These are phyloP conservation scores for Pseudotsuga menziesii DNA, from an alignment of 75 land plant species.

Conservation along the genomic window DNA sequence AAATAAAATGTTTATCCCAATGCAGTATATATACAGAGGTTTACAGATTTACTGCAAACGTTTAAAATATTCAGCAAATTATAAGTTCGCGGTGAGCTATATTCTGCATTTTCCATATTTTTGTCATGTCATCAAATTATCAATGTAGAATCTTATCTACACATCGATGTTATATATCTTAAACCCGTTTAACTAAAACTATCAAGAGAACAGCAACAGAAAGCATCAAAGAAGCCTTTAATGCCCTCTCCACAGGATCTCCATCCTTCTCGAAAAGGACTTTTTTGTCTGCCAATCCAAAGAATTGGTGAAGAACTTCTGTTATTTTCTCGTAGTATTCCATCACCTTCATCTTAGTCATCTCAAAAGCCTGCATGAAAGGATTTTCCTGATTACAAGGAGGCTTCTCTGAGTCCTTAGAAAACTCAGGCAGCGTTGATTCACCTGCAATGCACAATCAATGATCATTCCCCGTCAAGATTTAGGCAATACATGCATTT, in stretches of 20 bases:
- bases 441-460: background rate
- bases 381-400: background rate
- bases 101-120: too few relatives aligned
- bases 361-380: constrained; percentile 9
- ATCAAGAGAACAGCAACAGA: constrained; percentile 13
- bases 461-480: background rate
- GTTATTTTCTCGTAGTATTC: constrained; percentile 5
- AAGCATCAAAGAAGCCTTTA: constrained; percentile 22
- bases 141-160: background rate
- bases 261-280: constrained; percentile 6
- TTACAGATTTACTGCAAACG: too few relatives aligned
- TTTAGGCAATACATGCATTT: background rate
- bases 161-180: background rate
- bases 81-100: too few relatives aligned
- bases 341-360: constrained; percentile 11
- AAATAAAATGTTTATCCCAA: too few relatives aligned
- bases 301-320: constrained; percentile 12
- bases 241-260: constrained; percentile 11
- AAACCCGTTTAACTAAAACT: constrained; percentile 4
- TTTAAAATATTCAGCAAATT: too few relatives aligned
- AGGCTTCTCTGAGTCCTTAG: background rate
- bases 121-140: constrained; percentile 8
- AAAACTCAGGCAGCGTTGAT: background rate
- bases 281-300: constrained; percentile 14
- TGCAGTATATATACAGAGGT: too few relatives aligned